Conservation (phyloP, 371 early-diverging fungal species). For the Funneliformis caledonium region DNA sequence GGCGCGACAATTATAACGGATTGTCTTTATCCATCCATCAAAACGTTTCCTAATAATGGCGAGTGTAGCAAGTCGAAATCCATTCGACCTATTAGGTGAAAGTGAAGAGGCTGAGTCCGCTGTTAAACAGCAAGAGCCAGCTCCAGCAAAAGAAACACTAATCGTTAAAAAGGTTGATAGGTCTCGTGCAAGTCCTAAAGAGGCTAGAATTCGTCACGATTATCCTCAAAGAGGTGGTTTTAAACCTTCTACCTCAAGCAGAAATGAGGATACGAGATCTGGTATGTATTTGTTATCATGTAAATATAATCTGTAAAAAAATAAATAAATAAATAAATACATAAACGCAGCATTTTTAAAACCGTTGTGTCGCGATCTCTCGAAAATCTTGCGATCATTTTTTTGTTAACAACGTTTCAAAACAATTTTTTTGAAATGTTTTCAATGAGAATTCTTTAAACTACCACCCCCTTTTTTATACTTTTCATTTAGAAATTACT, state of each 20-base stretch:
- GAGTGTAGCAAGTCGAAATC: conserved; percentile 54
- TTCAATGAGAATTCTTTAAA: neutral
- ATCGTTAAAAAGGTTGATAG: conserved; percentile 44
- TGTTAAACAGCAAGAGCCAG: conserved; percentile 27
- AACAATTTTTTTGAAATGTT: neutral
- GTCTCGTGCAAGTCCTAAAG: conserved; percentile 41
- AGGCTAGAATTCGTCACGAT: conserved; percentile 41
- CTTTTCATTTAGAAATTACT: neutral
- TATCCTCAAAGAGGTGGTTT: conserved; percentile 39
- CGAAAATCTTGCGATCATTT: neutral
- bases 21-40: conserved; percentile 31
- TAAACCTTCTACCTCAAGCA: conserved; percentile 48
- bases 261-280: conserved; percentile 41
- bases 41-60: conserved; percentile 36
- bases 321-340: neutral
- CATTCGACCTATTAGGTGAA: conserved; percentile 68
- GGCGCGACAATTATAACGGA: conserved; percentile 25
- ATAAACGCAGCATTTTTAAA: neutral
- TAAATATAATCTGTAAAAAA: neutral
- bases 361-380: neutral
- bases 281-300: neutral
- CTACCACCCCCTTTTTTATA: too few species aligned
- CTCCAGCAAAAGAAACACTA: conserved; percentile 46
- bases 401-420: neutral
- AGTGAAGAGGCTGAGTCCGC: conserved; percentile 48